A percentile compares a stretch with the other conserved stretches of the same genome.
Conservation (phyloP, 2,329 filamentous ascomycete species). For the Aureobasidium pullulans region DNA sequence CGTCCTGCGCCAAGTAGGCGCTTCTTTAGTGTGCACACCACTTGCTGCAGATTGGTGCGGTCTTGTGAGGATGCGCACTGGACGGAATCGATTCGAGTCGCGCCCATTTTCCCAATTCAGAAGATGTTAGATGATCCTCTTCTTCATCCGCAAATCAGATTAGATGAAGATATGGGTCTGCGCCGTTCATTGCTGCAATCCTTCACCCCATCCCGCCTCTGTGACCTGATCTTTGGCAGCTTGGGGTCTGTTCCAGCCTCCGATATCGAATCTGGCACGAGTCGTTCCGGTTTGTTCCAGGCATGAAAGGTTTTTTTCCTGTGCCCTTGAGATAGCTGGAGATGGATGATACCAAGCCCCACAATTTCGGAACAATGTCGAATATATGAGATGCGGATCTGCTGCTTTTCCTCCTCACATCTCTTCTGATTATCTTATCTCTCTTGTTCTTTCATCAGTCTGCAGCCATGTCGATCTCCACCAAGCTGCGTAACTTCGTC, state of each 20-base stretch:
- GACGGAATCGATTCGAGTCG: background rate
- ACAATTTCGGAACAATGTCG: background rate
- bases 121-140: background rate
- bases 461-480: background rate
- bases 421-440: background rate
- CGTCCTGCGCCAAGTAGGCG: background rate
- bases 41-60: too few relatives aligned
- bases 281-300: background rate
- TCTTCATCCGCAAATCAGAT: background rate
- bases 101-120: background rate
- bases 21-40: background rate
- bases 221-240: background rate
- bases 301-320: too few relatives aligned
- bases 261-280: background rate
- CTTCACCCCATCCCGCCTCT: background rate
- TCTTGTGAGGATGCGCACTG: background rate
- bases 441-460: background rate
- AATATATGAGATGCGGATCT: background rate
- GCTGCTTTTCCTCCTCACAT: background rate
- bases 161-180: background rate
- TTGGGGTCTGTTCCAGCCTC: background rate
- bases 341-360: background rate
- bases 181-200: background rate
- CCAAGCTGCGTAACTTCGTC: background rate
- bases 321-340: background rate